Evolutionary conservation across 2,329 filamentous ascomycete species (phyloP), one percentile per base, ranked within the genome.

Genomic region (Amauroascus niger): DNA sequence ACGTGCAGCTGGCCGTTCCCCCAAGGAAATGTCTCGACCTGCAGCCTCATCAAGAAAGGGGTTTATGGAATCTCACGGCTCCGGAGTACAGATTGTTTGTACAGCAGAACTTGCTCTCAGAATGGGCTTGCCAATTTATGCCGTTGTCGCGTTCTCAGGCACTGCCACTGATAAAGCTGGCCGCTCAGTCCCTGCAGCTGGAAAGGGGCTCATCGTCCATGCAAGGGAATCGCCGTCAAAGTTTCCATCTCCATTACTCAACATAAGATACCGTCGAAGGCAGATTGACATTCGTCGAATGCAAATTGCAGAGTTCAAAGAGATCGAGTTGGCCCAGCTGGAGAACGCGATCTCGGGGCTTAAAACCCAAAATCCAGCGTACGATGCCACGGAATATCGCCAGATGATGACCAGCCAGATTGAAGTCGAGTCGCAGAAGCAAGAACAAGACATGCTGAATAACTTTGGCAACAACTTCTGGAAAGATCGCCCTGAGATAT

Each of bases 161-260:
- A 72, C 61, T 7, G 66, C 71, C 0, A 59, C 57, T 14, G 71
- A 73, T 51, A 64, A 64, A 8, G 58, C 62, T 30, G 64, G 68
- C 0, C 62, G 69, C 1, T 73, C 71, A 0, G 59, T 73, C 1
- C 70, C 71, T 0, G 69, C 70, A 0, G 70, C 71, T 0, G 70
- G 71, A 1, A 59, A 64, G 22, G 70, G 71, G 1, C 58, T 72
- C 8, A 56, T 72, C 37, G 65, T 62, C 6, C 59, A 61, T 30
- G 67, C 64, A 51, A 6, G 52, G 48, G 20, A 57, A 54, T 16
- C 26, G 2, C 5, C 57, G 2, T 22, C 40, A 20, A 24, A 3
- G 14, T 8, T 59, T 0, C 13, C 57, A 1, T 63, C 65, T 1
- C 62, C 63, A 1, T 54, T 65, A 1, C 52, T 68, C 6, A 61